Conservation (phyloP, 1,284 basidiomycete genomes). For the Trichosporon inkin region DNA sequence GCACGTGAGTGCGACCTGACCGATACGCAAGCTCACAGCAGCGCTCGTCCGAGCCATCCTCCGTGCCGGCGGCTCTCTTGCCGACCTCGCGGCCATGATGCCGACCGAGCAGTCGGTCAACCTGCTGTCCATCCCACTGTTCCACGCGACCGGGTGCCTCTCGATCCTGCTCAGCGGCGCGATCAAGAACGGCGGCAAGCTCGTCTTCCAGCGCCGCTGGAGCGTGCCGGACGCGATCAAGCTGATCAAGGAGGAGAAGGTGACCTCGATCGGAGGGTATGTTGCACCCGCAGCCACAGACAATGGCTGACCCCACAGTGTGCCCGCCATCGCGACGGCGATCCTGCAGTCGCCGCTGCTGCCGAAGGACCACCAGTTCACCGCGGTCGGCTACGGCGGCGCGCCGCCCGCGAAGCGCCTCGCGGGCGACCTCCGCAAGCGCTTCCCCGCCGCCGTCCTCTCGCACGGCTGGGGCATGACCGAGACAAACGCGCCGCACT, state of each 20-base stretch:
- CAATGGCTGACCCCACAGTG: conserved; percentile 34
- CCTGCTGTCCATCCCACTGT: conserved; percentile 41
- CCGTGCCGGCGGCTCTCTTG: conserved; percentile 9
- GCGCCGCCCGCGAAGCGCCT: conserved; percentile 40
- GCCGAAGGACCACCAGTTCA: conserved; percentile 28
- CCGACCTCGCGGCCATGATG: neutral
- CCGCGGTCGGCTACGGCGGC: conserved; percentile 44
- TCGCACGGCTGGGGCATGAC: conserved; percentile 43
- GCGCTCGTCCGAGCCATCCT: conserved; percentile 3
- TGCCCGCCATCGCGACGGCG: conserved; percentile 40
- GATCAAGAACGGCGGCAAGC: conserved; percentile 36
- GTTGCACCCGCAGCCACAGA: no score
- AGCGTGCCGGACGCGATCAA: conserved; percentile 31
- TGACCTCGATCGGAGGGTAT: conserved; percentile 26
- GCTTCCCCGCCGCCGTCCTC: conserved; percentile 30
- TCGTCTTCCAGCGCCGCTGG: conserved; percentile 40
- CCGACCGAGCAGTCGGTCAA: conserved; percentile 3
- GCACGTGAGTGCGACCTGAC: neutral
- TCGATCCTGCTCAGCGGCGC: conserved; percentile 33
- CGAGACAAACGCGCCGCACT: conserved; percentile 43
- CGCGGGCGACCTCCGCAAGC: conserved; percentile 31
- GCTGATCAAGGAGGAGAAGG: conserved; percentile 32
- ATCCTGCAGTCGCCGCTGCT: conserved; percentile 37
- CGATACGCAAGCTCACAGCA: conserved; percentile 23
- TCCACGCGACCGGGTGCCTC: conserved; percentile 49